Base-by-base conservation (phyloP, 352 stramenopile genomes). In the Phytophthora palmivora region DNA sequence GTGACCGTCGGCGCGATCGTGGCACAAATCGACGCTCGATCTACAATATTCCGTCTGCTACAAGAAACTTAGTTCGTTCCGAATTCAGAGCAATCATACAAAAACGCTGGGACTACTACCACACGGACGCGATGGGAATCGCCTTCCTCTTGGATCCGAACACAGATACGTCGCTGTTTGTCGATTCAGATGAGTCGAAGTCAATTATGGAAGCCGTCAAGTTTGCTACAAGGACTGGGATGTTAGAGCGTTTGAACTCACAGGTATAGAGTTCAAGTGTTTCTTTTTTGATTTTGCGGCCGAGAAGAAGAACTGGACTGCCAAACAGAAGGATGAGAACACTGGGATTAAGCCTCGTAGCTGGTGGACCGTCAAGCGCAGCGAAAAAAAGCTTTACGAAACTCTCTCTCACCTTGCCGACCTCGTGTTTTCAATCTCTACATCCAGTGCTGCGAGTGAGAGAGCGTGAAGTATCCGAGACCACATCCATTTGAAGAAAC, bases 321-420 rank as follows among this genome's bases (percentile, higher is more conserved):
- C n/a, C n/a, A n/a, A n/a, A 28, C 0, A 46, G 7, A 57, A 57
- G 14, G 14, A 3, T 2, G 24, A 58, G 18, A 9, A 39, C 19
- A 24, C 24, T 19, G 36, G 14, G 7, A n/a, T 14, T 4, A 26
- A 3, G n/a, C 49, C 49, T 14, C 36, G 49, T 3, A 22, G 2
- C 5, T 58, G 50, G 50, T 48, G 50, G 50, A n/a, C n/a, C n/a
- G n/a, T n/a, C n/a, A n/a, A n/a, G n/a, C 4, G 8, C 26, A 49
- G 11, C 4, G 21, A 42, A 6, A 18, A 32, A n/a, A 26, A 12
- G 7, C 32, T 21, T 4, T 18, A 58, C 14, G 2, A 14, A 3
- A 12, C 1, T 7, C n/a, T 49, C 16, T 58, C 28, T 1, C 11
- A 49, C 2, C 5, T 59, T 9, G 51, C 51, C 10, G 18, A 45